Conservation (phyloP, 768 basidiomycete species). For the Suillus brevipes region DNA sequence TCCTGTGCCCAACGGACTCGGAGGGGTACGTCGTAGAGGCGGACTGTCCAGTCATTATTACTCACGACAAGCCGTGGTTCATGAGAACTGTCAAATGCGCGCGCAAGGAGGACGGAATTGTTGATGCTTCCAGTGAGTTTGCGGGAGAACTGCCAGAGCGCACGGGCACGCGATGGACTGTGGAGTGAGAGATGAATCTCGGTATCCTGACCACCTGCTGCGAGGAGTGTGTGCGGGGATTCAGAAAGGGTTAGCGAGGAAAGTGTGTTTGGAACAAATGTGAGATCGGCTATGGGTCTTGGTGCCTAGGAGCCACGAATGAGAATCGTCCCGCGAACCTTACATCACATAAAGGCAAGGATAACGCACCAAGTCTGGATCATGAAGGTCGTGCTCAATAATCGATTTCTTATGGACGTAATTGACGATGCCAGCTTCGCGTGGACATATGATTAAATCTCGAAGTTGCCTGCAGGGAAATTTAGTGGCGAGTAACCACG, state of each 20-base stretch:
- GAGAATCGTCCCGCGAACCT: constrained; percentile 17
- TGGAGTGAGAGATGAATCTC: constrained; percentile 68
- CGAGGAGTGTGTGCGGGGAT: constrained; percentile 53
- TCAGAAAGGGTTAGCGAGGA: constrained; percentile 53
- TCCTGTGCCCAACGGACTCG: constrained; percentile 40
- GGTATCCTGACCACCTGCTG: constrained; percentile 72
- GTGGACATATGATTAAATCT: constrained; percentile 76
- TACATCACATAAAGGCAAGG: constrained; percentile 15
- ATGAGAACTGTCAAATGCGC: constrained; percentile 59
- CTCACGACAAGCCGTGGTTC: constrained; percentile 81
- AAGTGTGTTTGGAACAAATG: constrained; percentile 65
- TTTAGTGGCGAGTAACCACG: neutral
- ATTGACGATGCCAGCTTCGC: constrained; percentile 62
- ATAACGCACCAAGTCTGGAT: constrained; percentile 46
- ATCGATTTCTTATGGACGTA: constrained; percentile 57
- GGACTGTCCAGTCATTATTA: constrained; percentile 84
- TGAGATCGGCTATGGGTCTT: constrained; percentile 50
- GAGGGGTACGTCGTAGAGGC: constrained; percentile 74
- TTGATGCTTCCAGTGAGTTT: constrained; percentile 72
- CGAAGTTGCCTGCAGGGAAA: constrained; percentile 62
- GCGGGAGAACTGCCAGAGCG: constrained; percentile 56
- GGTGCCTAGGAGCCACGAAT: constrained; percentile 37
- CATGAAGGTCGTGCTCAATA: constrained; percentile 58
- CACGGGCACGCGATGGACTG: constrained; percentile 18
- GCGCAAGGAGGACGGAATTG: constrained; percentile 68